phyloP scores from a whole-genome alignment of 441 rosid species.

The Syzygium malaccense region DNA sequence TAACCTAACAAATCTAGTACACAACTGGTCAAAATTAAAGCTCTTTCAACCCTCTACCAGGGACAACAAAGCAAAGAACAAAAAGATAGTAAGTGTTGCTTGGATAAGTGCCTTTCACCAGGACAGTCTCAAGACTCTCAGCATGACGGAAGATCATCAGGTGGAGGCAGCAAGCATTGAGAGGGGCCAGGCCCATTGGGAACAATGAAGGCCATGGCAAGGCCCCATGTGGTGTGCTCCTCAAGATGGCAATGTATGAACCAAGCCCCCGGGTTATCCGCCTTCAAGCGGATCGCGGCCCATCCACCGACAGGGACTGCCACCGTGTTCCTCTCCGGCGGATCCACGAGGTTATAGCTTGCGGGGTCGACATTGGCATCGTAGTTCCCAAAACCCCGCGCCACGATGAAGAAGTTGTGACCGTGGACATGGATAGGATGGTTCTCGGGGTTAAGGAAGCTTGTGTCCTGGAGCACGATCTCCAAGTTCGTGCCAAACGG shows the following conservation, averaged over 20 bases:
- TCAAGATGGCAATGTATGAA: constrained; percentile 57
- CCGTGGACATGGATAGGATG: constrained; percentile 66
- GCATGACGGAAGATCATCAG: constrained; percentile 48
- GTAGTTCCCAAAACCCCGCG: constrained; percentile 46
- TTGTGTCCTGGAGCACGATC: constrained; percentile 48
- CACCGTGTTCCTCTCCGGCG: constrained; percentile 53
- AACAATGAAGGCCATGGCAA: constrained; percentile 47
- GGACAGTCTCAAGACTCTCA: neutral
- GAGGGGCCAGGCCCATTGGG: constrained; percentile 34
- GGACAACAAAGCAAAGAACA: neutral
- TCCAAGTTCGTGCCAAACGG: constrained; percentile 45
- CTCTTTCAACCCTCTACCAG: too few relatives aligned
- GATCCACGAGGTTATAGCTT: constrained; percentile 42
- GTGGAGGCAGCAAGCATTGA: constrained; percentile 45
- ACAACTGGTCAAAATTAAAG: neutral
- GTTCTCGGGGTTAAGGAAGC: constrained; percentile 38
- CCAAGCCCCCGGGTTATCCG: constrained; percentile 69
- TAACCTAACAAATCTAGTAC: neutral
- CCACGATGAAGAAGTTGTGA: constrained; percentile 55
- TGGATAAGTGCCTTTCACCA: neutral
- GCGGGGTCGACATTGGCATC: constrained; percentile 24
- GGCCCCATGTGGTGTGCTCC: constrained; percentile 57
- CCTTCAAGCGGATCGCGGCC: constrained; percentile 45
- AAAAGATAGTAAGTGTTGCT: neutral
- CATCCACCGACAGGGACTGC: constrained; percentile 56